phyloP scores from a whole-genome alignment of 352 stramenopile genomes.

The Phytophthora chlamydospora region DNA sequence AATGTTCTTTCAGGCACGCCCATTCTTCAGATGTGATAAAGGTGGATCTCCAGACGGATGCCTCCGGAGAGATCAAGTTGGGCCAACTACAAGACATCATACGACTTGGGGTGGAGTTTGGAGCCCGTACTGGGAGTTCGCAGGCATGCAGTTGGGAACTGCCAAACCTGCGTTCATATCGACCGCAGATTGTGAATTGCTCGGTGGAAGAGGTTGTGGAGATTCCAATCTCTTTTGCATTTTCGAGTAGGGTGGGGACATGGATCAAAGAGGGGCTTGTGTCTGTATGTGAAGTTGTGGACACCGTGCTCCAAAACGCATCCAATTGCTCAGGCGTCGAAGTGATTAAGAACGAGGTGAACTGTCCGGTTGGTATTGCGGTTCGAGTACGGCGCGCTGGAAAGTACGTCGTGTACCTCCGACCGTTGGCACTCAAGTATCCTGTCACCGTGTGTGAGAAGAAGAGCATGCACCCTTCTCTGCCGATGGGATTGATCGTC shows the following conservation, averaged over 20 bases:
- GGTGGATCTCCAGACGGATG: constrained; percentile 35
- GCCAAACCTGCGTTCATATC: constrained; percentile 46
- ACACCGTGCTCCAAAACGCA: constrained; percentile 35
- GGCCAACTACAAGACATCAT: constrained; percentile 35
- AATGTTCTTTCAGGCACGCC: constrained; percentile 33
- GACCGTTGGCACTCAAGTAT: constrained; percentile 42
- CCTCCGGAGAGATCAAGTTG: constrained; percentile 45
- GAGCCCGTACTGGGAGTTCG: not conserved
- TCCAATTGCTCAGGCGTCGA: constrained; percentile 13
- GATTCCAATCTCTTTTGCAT: constrained; percentile 42
- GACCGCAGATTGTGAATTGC: constrained; percentile 42
- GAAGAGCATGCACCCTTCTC: constrained; percentile 17
- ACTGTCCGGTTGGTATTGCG: constrained; percentile 25
- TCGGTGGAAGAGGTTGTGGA: constrained; percentile 33
- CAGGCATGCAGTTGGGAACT: constrained; percentile 46
- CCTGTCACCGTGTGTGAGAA: constrained; percentile 38
- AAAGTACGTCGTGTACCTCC: constrained; percentile 41
- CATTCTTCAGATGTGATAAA: constrained; percentile 30
- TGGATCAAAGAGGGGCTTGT: constrained; percentile 40
- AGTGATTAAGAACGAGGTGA: constrained; percentile 27
- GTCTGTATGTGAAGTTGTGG: constrained; percentile 38
- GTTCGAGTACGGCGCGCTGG: constrained; percentile 33
- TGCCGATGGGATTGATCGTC: constrained; percentile 24
- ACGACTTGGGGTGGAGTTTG: constrained; percentile 24
- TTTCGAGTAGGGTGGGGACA: constrained; percentile 25